Base-by-base conservation (phyloP, 1,139 yeast genomes). In the Pneumocystis sp. region DNA sequence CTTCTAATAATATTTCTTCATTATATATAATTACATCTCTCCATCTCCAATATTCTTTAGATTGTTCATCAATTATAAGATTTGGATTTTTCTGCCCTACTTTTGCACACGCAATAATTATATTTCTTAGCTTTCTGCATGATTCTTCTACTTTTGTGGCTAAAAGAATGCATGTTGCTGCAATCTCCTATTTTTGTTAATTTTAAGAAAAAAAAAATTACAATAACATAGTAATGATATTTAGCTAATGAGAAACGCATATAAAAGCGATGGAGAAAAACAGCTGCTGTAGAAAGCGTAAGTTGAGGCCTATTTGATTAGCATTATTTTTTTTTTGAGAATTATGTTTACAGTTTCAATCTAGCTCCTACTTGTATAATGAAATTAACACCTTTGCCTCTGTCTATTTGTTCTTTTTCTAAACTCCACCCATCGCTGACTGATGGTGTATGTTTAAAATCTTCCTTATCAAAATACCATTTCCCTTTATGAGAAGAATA, bases 91-190 rank as follows among this genome's bases (percentile, higher is more conserved):
- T 80, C 42, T 77, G 77, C 0, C 83, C 83, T 10, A 78, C 75
- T 64, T 76, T 76, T 3, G 82, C 80, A 69, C 82, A 79, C 4
- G 78, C 76, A 35, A 78, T 74, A 17, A 81, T 81, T 3, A 82
- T 76, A 65, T 81, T 84, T 62, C 78, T 72, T 37, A 82, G 71
- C 63, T 78, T 74, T 50, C 85, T 75, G 62, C 79, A 77, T 35
- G 81, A 76, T 67, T 82, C 85, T 66, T 81, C 83, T 8, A 81
- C 77, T 67, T 82, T 82, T 65, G 82, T 77, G 1, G 84, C 84
- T 35, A 82, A 73, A 70, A 82, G 81, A 40, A 82, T 69, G 44
- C 81, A 74, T 1, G 83, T 78, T 0, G 82, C 83, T 0, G 79
- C 84, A 40, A 79, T 76, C 65, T 81, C 79, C 66, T 72, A 75